Evolutionary conservation across 73 alveolate species (phyloP).

Genomic region (Symbiodinium natans): DNA sequence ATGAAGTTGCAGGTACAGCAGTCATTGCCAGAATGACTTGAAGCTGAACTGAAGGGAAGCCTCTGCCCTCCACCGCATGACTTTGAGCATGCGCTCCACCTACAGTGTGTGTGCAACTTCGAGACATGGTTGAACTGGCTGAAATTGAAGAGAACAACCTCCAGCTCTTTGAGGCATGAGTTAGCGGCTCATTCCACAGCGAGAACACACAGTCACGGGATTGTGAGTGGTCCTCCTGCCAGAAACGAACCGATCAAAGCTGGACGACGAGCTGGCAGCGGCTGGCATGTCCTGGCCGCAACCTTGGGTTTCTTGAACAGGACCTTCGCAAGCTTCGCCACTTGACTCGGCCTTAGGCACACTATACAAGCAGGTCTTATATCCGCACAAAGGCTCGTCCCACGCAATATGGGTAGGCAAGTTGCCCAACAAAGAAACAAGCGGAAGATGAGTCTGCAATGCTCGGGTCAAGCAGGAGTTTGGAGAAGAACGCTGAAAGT

Average conservation of each 20-base stretch:
- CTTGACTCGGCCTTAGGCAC: slow-evolving; percentile 10
- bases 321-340: slow-evolving; percentile 69
- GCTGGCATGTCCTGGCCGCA: slow-evolving; percentile 61
- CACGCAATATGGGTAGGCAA: too few species aligned
- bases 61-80: slow-evolving; percentile 68
- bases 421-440: too few species aligned
- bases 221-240: slow-evolving; percentile 4
- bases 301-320: slow-evolving; percentile 32
- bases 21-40: neutral
- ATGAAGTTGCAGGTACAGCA: neutral
- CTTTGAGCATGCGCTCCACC: slow-evolving; percentile 78
- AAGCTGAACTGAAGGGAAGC: neutral
- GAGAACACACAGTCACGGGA: slow-evolving; percentile 39
- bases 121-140: neutral
- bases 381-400: too few species aligned
- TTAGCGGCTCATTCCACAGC: slow-evolving; percentile 13
- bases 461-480: too few species aligned
- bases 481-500: too few species aligned
- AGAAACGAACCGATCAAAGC: neutral
- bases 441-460: too few species aligned
- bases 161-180: neutral
- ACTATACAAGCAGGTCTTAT: too few species aligned
- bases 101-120: neutral
- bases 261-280: neutral
- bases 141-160: too few species aligned